Evolutionary conservation across 768 basidiomycete species (phyloP).

Genomic region (Holtermannia corniformis): DNA sequence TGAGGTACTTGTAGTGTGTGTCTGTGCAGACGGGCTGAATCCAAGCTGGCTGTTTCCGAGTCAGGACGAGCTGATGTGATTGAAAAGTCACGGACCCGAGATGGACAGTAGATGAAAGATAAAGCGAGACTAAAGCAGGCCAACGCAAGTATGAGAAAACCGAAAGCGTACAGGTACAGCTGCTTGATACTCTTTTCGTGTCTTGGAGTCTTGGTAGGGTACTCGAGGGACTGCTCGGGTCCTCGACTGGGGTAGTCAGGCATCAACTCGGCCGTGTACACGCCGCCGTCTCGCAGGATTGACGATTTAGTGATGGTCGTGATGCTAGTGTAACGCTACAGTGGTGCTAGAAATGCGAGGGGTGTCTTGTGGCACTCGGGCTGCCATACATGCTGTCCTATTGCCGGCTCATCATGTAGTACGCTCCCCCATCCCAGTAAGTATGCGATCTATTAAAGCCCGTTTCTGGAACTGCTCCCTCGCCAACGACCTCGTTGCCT

Average conservation of each 20-base stretch:
- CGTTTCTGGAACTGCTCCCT: slow-evolving; percentile 97
- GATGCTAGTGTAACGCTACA: too few relatives aligned
- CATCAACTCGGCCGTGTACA: too few relatives aligned
- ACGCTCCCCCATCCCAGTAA: slow-evolving; percentile 37
- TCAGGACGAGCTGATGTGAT: too few relatives aligned
- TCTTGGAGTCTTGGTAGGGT: background rate
- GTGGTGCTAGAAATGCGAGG: too few relatives aligned
- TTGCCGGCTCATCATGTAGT: background rate
- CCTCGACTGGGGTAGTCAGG: too few relatives aligned
- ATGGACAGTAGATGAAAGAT: background rate
- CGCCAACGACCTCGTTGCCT: slow-evolving; percentile 67
- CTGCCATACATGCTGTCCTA: too few relatives aligned
- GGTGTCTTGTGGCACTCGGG: too few relatives aligned
- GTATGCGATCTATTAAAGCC: slow-evolving; percentile 84
- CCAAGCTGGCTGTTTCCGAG: background rate
- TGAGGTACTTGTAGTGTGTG: slow-evolving; percentile 84
- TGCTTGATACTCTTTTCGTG: too few relatives aligned
- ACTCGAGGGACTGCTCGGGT: too few relatives aligned
- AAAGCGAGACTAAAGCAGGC: background rate
- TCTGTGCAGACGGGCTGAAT: slow-evolving; percentile 45
- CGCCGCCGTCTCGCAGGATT: too few relatives aligned
- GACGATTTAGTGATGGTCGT: too few relatives aligned
- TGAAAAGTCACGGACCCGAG: background rate
- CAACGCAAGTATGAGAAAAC: background rate
- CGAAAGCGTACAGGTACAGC: background rate